These are phyloP conservation scores for Stephanodiscus minutulus DNA, from an alignment of 108 stramenopile species.

Conservation along the genomic window DNA sequence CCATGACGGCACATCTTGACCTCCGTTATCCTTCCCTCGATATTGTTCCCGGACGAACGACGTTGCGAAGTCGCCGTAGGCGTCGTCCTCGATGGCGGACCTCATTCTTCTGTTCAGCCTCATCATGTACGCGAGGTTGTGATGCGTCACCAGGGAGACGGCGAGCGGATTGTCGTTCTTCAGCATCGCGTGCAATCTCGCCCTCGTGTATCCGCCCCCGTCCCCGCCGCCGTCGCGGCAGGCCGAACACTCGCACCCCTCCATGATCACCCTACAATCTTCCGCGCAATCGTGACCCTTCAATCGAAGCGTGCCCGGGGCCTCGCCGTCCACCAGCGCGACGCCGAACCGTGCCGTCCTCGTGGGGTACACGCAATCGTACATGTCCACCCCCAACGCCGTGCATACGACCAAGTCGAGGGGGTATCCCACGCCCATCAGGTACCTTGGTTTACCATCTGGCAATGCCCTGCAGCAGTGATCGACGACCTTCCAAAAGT, in stretches of 20 bases:
- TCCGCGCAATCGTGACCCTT: conserved; percentile 74
- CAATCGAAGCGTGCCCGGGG: conserved; percentile 76
- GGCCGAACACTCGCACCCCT: conserved; percentile 80
- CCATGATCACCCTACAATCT: conserved; percentile 68
- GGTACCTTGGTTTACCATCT: conserved; percentile 89
- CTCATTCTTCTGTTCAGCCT: conserved; percentile 85
- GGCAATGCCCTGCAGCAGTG: conserved; percentile 90
- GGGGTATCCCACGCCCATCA: conserved; percentile 99
- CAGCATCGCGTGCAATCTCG: conserved; percentile 78
- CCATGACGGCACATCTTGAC: conserved; percentile 78
- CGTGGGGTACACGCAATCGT: conserved; percentile 98
- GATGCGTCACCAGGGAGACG: conserved; percentile 89
- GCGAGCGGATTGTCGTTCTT: conserved; percentile 83
- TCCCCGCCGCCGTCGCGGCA: conserved; percentile 49
- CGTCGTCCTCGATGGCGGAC: conserved; percentile 77
- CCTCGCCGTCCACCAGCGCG: conserved; percentile 71
- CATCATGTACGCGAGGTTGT: conserved; percentile 98
- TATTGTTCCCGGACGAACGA: conserved; percentile 75
- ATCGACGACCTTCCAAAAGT: conserved; percentile 97
- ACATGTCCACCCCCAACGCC: conserved; percentile 97
- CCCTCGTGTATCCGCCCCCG: conserved; percentile 63
- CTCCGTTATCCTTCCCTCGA: conserved; percentile 54
- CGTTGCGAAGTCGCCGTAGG: conserved; percentile 72
- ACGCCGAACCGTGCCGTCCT: conserved; percentile 97
- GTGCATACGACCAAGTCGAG: conserved; percentile 97